Conservation (phyloP, 768 basidiomycete genomes). For the Lyophyllum semitale region DNA sequence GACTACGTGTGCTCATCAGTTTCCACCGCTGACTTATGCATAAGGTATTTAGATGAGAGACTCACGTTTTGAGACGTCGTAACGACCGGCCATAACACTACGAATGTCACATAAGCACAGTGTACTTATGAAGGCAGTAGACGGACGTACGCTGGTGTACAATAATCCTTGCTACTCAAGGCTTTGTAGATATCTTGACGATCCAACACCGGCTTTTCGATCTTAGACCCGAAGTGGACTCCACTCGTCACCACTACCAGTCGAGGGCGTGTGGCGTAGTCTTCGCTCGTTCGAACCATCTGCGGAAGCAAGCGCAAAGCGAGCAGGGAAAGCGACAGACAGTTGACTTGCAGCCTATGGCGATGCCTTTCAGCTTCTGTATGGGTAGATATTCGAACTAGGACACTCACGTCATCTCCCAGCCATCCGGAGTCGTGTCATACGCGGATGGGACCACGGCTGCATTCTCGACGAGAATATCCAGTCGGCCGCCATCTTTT, state of each 20-base stretch:
- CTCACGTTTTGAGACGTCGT: conserved; percentile 36
- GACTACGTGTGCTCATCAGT: conserved; percentile 26
- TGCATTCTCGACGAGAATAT: conserved; percentile 49
- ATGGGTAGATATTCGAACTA: not conserved
- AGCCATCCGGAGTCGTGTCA: conserved; percentile 39
- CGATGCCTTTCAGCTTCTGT: not conserved
- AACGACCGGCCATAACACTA: conserved; percentile 19
- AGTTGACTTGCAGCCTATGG: conserved; percentile 49
- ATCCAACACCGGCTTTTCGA: conserved; percentile 30
- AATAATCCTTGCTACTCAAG: conserved; percentile 33
- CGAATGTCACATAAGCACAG: not conserved
- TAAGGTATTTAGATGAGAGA: not conserved
- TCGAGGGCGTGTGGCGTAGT: conserved; percentile 31
- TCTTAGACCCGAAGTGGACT: conserved; percentile 32
- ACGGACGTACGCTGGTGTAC: conserved; percentile 6
- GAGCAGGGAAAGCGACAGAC: conserved; percentile 41
- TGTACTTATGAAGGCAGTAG: not conserved
- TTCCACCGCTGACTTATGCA: too few species aligned
- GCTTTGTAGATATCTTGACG: conserved; percentile 11
- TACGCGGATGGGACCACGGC: conserved; percentile 20
- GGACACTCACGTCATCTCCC: conserved; percentile 42
- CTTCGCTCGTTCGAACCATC: conserved; percentile 38
- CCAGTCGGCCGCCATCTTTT: conserved; percentile 35
- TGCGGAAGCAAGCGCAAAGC: conserved; percentile 43
- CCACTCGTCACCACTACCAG: conserved; percentile 47